phyloP scores from a whole-genome alignment of 768 basidiomycete species.

The Amanita inopinata region DNA sequence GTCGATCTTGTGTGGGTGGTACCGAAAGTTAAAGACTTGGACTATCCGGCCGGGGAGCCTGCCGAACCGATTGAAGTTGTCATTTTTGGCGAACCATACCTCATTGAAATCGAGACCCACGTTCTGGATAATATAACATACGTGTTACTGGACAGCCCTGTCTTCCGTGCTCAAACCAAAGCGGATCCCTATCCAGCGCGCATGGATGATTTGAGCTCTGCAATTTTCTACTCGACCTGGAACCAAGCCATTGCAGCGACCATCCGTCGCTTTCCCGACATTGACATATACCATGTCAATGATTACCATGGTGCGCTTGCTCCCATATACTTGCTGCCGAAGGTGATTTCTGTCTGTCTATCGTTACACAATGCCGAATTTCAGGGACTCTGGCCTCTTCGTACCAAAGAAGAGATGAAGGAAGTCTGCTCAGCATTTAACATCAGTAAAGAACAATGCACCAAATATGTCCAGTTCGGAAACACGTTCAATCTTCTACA shows the following conservation, averaged over 20 bases:
- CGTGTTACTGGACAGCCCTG: slow-evolving; percentile 88
- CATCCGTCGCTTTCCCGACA: slow-evolving; percentile 74
- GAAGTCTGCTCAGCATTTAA: slow-evolving; percentile 98
- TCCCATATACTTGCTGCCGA: slow-evolving; percentile 84
- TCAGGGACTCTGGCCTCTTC: slow-evolving; percentile 93
- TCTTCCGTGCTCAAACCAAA: slow-evolving; percentile 95
- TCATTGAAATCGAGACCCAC: slow-evolving; percentile 94
- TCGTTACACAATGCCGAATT: slow-evolving; percentile 97
- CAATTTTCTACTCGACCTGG: slow-evolving; percentile 98
- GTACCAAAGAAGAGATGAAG: slow-evolving; percentile 97
- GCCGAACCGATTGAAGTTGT: slow-evolving; percentile 92
- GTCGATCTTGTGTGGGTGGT: slow-evolving; percentile 91
- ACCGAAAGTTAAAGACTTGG: slow-evolving; percentile 91
- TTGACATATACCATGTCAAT: slow-evolving; percentile 93
- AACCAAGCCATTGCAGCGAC: slow-evolving; percentile 94
- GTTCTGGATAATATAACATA: slow-evolving; percentile 92
- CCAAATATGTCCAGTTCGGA: slow-evolving; percentile 95
- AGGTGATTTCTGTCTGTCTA: slow-evolving; percentile 81
- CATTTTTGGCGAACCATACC: slow-evolving; percentile 92
- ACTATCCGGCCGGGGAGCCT: slow-evolving; percentile 86
- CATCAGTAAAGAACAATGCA: slow-evolving; percentile 92
- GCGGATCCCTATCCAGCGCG: slow-evolving; percentile 92
- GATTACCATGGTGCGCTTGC: slow-evolving; percentile 93
- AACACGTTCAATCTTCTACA: slow-evolving; percentile 96
- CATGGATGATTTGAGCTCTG: slow-evolving; percentile 94